Percentiles rank a stretch among this genome's conserved stretches.
phyloP scores from a whole-genome alignment of 305 asterid genomes.

The Plantago coronopus region DNA sequence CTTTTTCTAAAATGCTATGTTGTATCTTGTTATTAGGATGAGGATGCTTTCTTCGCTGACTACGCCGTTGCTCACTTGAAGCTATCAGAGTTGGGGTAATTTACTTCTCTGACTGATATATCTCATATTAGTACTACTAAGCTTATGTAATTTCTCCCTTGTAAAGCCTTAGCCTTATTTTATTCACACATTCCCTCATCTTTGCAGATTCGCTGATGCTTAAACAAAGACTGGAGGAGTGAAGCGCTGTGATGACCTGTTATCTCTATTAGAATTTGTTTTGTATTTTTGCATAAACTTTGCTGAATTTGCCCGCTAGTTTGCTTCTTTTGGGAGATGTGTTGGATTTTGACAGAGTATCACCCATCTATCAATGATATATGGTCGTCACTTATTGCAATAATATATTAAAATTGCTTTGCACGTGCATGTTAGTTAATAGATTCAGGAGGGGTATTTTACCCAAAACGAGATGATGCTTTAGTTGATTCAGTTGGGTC shows the following conservation, averaged over 20 bases:
- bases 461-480: no score
- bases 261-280: constrained; percentile 23
- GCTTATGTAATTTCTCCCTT: background rate
- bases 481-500: no score
- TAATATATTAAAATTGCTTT: background rate
- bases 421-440: no score
- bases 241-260: constrained; percentile 22
- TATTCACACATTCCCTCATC: background rate
- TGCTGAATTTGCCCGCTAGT: constrained; percentile 19
- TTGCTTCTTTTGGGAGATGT: constrained; percentile 28
- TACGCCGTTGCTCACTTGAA: constrained; percentile 74
- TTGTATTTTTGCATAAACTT: constrained; percentile 16
- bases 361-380: constrained; percentile 9
- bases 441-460: no score
- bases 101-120: no score
- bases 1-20: no score
- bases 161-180: background rate
- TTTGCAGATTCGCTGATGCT: constrained; percentile 65
- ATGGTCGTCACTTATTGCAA: constrained; percentile 18
- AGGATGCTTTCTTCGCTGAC: constrained; percentile 83
- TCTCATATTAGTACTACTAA: background rate
- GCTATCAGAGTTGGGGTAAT: constrained; percentile 88
- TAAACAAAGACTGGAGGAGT: constrained; percentile 21
- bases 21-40: constrained; percentile 43
- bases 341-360: constrained; percentile 24